These are phyloP conservation scores for Erythrobasidium yunnanense DNA, from an alignment of 768 basidiomycete species.

Conservation along the genomic window DNA sequence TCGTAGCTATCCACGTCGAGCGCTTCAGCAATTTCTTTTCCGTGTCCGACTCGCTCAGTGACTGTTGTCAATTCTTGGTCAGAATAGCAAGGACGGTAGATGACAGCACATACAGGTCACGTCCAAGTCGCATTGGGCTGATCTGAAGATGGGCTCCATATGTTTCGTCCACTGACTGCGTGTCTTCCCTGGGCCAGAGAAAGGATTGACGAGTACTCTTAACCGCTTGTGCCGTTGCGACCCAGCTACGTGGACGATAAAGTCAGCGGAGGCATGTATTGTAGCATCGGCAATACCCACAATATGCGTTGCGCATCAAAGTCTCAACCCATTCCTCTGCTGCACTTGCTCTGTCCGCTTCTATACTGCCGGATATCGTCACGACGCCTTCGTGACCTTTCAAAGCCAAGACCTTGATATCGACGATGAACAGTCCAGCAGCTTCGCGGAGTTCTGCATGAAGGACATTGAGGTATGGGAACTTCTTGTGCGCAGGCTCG, in stretches of 20 bases:
- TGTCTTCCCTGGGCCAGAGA: slow-evolving; percentile 70
- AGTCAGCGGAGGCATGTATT: too few species aligned
- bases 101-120: slow-evolving; percentile 52
- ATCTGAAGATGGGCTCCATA: slow-evolving; percentile 61
- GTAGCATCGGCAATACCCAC: neutral
- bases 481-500: slow-evolving; percentile 14
- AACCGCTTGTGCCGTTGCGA: slow-evolving; percentile 44
- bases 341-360: slow-evolving; percentile 42
- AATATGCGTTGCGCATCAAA: slow-evolving; percentile 48
- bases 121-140: slow-evolving; percentile 56
- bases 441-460: neutral
- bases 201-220: slow-evolving; percentile 66
- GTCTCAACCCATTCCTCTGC: slow-evolving; percentile 51
- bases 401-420: slow-evolving; percentile 51
- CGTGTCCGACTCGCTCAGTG: slow-evolving; percentile 57
- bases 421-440: slow-evolving; percentile 10
- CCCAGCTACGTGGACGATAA: slow-evolving; percentile 29
- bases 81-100: too few species aligned
- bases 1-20: slow-evolving; percentile 54
- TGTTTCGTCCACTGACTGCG: slow-evolving; percentile 49
- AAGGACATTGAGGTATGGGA: slow-evolving; percentile 17
- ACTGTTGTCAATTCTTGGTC: slow-evolving; percentile 49
- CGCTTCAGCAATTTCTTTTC: slow-evolving; percentile 53
- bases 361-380: slow-evolving; percentile 46
- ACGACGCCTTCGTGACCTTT: slow-evolving; percentile 47